Evolutionary conservation across 1,139 yeast species (phyloP).

Genomic region (Geotrichum histeridarum): DNA sequence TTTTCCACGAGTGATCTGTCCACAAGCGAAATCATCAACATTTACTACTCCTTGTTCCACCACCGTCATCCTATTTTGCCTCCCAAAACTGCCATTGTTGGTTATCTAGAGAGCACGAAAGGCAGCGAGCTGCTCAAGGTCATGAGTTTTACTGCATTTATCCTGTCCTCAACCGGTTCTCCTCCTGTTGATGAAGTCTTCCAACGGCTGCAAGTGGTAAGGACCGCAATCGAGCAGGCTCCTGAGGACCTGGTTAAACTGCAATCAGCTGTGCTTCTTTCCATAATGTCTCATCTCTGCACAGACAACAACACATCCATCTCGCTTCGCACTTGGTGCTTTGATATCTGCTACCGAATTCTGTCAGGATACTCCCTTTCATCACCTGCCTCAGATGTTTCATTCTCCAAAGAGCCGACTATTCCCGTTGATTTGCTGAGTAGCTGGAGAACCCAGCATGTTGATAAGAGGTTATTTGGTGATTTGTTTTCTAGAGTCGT

Average conservation of each 20-base stretch:
- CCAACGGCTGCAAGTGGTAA: conserved; percentile 11
- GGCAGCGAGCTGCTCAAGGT: conserved; percentile 16
- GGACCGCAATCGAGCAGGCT: conserved; percentile 10
- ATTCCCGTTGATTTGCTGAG: conserved; percentile 14
- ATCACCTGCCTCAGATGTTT: conserved; percentile 9
- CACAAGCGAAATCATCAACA: conserved; percentile 12
- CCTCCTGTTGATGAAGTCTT: conserved; percentile 8
- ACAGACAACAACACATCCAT: conserved; percentile 18
- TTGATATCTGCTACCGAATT: conserved; percentile 11
- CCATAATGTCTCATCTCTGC: conserved; percentile 16
- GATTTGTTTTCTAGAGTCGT: conserved; percentile 10
- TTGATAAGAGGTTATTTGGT: conserved; percentile 6
- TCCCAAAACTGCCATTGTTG: conserved; percentile 1
- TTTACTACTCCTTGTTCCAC: conserved; percentile 19
- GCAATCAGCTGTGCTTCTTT: conserved; percentile 16
- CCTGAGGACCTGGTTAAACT: conserved; percentile 19
- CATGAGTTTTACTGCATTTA: conserved; percentile 11
- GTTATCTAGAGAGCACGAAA: conserved; percentile 6
- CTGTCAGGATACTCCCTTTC: conserved; percentile 11
- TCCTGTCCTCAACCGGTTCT: conserved; percentile 2
- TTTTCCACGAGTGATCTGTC: conserved; percentile 1
- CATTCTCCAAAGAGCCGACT: not conserved
- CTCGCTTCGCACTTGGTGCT: conserved; percentile 19
- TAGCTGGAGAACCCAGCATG: conserved; percentile 11
- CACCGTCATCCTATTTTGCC: conserved; percentile 20